A percentile compares a stretch with the other conserved stretches of the same genome.
Evolutionary conservation across 352 stramenopile genomes (phyloP).

Genomic region (Peronosclerospora sorghi): DNA sequence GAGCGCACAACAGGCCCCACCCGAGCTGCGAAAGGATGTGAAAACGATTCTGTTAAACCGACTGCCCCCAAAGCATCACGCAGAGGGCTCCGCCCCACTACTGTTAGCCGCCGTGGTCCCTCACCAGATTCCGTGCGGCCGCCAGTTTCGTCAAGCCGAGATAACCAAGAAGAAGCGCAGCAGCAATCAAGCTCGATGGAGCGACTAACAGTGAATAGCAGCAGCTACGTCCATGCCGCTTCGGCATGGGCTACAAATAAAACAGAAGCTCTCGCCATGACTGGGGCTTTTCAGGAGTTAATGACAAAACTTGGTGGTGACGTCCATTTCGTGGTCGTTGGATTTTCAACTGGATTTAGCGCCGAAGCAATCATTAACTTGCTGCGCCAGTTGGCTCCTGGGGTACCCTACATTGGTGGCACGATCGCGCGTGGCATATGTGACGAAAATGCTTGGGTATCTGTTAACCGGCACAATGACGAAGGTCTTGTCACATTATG

Average conservation of each 20-base stretch:
- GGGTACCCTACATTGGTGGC: constrained; percentile 75
- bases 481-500: constrained; percentile 75
- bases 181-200: constrained; percentile 34
- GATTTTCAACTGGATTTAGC: constrained; percentile 76
- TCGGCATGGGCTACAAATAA: constrained; percentile 69
- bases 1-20: constrained; percentile 12
- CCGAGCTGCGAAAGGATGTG: constrained; percentile 6
- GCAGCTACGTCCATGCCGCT: constrained; percentile 53
- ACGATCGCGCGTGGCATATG: constrained; percentile 79
- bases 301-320: constrained; percentile 66
- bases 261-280: constrained; percentile 63
- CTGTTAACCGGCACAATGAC: constrained; percentile 76
- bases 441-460: constrained; percentile 82
- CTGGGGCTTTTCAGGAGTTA: constrained; percentile 65
- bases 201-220: constrained; percentile 35
- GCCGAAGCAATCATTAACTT: constrained; percentile 61
- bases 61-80: constrained; percentile 5
- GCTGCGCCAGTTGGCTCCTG: constrained; percentile 61
- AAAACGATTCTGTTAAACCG: constrained; percentile 2
- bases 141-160: constrained; percentile 12
- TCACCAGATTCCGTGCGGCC: constrained; percentile 14
- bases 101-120: constrained; percentile 10
- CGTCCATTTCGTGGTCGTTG: constrained; percentile 78
- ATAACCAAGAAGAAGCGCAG: constrained; percentile 35
- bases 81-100: constrained; percentile 11